A percentile compares a stretch with the other conserved stretches of the same genome.
These are phyloP conservation scores for Phytophthora fragariaefolia DNA, from an alignment of 352 stramenopile genomes.

Conservation along the genomic window DNA sequence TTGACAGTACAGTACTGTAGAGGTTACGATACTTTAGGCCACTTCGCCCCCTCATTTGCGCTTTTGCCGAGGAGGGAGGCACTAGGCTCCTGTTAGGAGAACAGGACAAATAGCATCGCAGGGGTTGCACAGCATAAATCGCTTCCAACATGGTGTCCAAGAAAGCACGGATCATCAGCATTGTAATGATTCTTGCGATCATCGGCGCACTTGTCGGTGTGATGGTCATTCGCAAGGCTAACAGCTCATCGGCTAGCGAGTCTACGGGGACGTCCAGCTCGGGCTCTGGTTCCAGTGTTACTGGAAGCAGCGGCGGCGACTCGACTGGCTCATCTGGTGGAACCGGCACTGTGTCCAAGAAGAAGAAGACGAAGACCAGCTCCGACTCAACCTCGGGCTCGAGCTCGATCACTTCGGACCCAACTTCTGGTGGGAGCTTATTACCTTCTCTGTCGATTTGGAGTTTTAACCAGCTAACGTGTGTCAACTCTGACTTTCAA, in stretches of 20 bases:
- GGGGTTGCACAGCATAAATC: neutral
- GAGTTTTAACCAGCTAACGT: neutral
- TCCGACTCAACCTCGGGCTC: conserved; percentile 33
- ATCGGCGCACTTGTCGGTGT: conserved; percentile 57
- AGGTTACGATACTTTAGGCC: neutral
- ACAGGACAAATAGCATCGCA: conserved; percentile 27
- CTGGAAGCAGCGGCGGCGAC: conserved; percentile 2
- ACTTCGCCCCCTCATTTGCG: conserved; percentile 26
- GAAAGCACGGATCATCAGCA: conserved; percentile 44
- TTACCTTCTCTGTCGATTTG: neutral
- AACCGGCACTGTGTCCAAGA: conserved; percentile 32
- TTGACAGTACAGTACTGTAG: conserved; percentile 11
- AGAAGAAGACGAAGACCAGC: conserved; percentile 29
- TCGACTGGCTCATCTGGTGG: conserved; percentile 28
- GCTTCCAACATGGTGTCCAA: conserved; percentile 38
- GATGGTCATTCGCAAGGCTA: conserved; percentile 39
- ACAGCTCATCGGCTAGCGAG: conserved; percentile 34
- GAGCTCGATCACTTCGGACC: conserved; percentile 57
- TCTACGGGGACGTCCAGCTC: conserved; percentile 29
- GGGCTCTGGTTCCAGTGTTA: conserved; percentile 21
- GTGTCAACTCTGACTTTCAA: neutral
- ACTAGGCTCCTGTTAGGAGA: conserved; percentile 20
- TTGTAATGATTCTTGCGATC: conserved; percentile 53
- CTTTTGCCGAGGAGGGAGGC: conserved; percentile 38
- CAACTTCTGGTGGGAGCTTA: conserved; percentile 40